Evolutionary conservation across 2,329 filamentous ascomycete genomes (phyloP), one percentile per base, ranked within the genome.

Genomic region (Colletotrichum lentis): DNA sequence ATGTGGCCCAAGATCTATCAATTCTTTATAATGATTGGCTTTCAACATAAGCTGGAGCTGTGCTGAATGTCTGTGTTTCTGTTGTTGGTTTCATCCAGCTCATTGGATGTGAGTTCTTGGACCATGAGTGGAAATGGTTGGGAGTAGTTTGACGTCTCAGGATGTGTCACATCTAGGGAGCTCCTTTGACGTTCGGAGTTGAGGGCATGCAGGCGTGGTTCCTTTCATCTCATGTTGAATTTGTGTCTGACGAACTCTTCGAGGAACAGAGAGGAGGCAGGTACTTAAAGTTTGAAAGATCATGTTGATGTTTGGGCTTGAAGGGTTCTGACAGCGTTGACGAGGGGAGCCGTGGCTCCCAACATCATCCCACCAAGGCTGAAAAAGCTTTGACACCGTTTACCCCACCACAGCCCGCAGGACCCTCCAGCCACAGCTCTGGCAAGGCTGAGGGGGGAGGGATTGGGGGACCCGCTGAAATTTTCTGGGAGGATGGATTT

Each of bases 401-500:
- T 14, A 6, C 57, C 27, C 44, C 57, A 56, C 53, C 14, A n/a
- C 35, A 10, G 5, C n/a, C n/a, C 8, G 31, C 12, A 14, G 37
- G 7, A n/a, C 8, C 20, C 22, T 43, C 10, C 35, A 52, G 46
- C 46, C 46, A 60, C 57, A 52, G 24, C 11, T 2, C 0, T 8
- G 35, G 12, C 57, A 46, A 52, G 57, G 57, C 57, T 60, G 57
- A 52, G 16, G 24, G n/a, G n/a, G 8, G 16, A 39, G 46, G 16
- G 22, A n/a, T 27, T 20, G 20, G 57, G 27, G 57, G 20, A 60
- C 57, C 57, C 57, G 18, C 57, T 60, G 57, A 60, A 60, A 60
- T 52, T 60, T 56, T 60, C 20, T 27, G 35, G 57, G 37, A 41
- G 22, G 46, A 37, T 20, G 44, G 20, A 10, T 14, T 37, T 58